These are phyloP conservation scores for Pseudogymnoascus sp. DNA, from an alignment of 2,329 filamentous ascomycete species.

Conservation along the genomic window DNA sequence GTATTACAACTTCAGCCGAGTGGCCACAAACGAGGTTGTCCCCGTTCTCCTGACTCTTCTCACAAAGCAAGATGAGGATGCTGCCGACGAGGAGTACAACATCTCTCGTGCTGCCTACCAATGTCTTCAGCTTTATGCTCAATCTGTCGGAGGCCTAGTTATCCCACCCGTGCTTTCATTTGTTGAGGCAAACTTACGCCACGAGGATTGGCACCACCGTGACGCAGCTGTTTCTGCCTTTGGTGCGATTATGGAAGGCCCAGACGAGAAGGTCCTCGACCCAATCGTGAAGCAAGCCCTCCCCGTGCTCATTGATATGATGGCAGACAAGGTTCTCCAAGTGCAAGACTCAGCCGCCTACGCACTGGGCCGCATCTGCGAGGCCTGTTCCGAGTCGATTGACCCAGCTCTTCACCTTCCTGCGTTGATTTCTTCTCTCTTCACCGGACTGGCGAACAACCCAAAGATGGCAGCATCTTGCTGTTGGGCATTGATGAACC, in stretches of 20 bases:
- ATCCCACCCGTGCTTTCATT: constrained; percentile 82
- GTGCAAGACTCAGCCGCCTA: constrained; percentile 96
- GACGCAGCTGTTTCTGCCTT: constrained; percentile 96
- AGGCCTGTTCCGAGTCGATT: constrained; percentile 84
- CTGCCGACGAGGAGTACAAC: constrained; percentile 95
- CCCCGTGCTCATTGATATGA: constrained; percentile 79
- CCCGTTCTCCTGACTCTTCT: constrained; percentile 82
- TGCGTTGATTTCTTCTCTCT: constrained; percentile 77
- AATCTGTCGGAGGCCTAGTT: constrained; percentile 77
- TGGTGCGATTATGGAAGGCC: constrained; percentile 97
- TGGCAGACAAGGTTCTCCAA: constrained; percentile 80
- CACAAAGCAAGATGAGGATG: constrained; percentile 96
- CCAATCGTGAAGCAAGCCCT: constrained; percentile 94
- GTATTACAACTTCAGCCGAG: constrained; percentile 91
- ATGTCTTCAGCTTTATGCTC: constrained; percentile 88
- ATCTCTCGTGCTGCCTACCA: constrained; percentile 91
- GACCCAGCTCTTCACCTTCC: constrained; percentile 77
- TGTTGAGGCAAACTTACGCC: constrained; percentile 81
- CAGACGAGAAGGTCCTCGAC: constrained; percentile 83
- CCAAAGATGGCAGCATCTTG: constrained; percentile 97
- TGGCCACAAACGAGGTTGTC: constrained; percentile 88
- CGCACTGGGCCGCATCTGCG: constrained; percentile 89
- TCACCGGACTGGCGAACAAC: constrained; percentile 79
- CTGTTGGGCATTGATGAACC: constrained; percentile 98
- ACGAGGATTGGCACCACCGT: constrained; percentile 87